Conservation (phyloP, 345 rosid genomes). For the Firmiana major region DNA sequence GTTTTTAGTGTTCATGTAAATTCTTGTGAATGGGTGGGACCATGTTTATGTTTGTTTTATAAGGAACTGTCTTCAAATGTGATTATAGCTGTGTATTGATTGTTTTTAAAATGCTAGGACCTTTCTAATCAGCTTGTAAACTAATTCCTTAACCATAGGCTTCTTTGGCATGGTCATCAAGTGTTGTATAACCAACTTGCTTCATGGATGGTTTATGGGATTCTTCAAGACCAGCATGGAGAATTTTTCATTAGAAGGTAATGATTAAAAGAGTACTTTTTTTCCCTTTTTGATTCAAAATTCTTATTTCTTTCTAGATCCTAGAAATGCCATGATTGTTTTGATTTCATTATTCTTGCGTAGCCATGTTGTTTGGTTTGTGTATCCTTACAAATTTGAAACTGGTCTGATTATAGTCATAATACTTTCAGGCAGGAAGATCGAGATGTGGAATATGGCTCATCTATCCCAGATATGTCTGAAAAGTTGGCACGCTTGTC, state of each 20-base stretch:
- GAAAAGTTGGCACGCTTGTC: conserved; percentile 66
- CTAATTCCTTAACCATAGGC: conserved; percentile 42
- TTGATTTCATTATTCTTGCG: background rate
- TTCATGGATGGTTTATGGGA: conserved; percentile 95
- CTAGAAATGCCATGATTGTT: background rate
- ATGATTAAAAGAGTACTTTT: background rate
- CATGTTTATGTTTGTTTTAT: background rate
- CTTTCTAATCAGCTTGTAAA: conserved; percentile 2
- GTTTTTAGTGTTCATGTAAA: background rate
- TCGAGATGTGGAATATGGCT: conserved; percentile 51
- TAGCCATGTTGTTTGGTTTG: background rate
- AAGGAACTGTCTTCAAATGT: background rate
- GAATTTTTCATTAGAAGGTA: conserved; percentile 91
- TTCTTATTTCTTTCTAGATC: background rate
- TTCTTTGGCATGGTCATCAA: conserved; percentile 98
- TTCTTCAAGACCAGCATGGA: conserved; percentile 90
- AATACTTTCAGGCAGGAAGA: conserved; percentile 71
- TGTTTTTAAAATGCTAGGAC: background rate
- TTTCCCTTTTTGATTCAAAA: background rate
- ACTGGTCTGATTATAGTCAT: background rate
- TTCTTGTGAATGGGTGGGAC: background rate
- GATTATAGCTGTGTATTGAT: background rate
- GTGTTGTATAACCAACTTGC: conserved; percentile 94
- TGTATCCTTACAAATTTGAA: background rate
- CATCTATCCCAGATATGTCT: conserved; percentile 54